Base-by-base conservation (phyloP, 371 early-diverging fungal species). In the Mucor racemosus region DNA sequence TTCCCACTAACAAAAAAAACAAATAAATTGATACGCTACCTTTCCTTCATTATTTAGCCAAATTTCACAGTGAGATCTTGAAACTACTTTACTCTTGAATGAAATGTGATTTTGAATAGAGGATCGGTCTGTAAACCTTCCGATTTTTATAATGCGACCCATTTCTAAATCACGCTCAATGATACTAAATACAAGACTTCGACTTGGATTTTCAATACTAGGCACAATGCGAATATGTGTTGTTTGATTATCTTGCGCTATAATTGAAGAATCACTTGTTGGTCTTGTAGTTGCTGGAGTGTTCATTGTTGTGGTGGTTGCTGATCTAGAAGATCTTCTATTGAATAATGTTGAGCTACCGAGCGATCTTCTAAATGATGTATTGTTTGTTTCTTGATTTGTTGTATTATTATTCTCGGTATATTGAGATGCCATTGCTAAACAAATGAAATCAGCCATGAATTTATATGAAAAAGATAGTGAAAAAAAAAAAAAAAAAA, bases 51-150 rank as follows among this genome's bases (percentile, higher is more conserved):
- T 76, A 66, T 90, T 90, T 21, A 91, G 78, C 93, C 94, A 97
- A 21, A 98, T 84, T 78, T 98, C 97, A 33, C 96, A 96, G 72
- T 98, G 98, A 31, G 90, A 88, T 62, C 98, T 85, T 42, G 90
- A 90, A 35, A 98, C 97, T 17, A 98, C 98, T 68, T 98, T 97
- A 74, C 91, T 91, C 74, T 93, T 92, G 84, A 98, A 98, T 11
- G 93, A 88, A 48, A 94, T 88, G 44, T 91, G 84, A 73, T 89
- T 90, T 62, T 84, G 83, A 19, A 74, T 48, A 54, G 67, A 63
- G 15, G 86, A 85, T 62, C 88, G 87, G 61, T 94, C 94, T 0
- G 94, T 92, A 62, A 91, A 93, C 53, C 95, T 81, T 0, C 94
- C 94, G 50, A 95, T 88, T 64, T 93, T 92, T 58, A 94, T 80